phyloP scores from a whole-genome alignment of 306 rosid genomes.

The Pachyrhizus erosus region DNA sequence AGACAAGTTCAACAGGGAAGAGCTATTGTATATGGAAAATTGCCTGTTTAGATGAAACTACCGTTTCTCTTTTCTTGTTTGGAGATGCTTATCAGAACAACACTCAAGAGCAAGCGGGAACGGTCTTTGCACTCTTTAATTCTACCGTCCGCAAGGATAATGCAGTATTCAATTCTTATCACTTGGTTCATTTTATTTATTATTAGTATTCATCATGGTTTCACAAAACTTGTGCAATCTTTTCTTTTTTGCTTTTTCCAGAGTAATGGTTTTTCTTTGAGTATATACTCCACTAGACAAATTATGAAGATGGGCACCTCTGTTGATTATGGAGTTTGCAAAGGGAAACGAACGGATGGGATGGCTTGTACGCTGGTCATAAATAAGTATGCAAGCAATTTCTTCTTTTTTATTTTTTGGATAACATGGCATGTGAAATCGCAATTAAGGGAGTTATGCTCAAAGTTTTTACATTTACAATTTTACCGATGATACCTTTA shows the following conservation, averaged over 20 bases:
- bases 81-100: constrained; percentile 86
- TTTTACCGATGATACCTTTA: not conserved
- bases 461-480: too few species aligned
- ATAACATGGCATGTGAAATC: constrained; percentile 2
- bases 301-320: constrained; percentile 86
- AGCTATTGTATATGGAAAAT: constrained; percentile 76
- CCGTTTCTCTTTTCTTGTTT: constrained; percentile 78
- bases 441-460: not conserved
- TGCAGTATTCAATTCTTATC: constrained; percentile 51
- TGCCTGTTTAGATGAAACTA: constrained; percentile 75
- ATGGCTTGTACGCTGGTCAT: constrained; percentile 72
- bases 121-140: constrained; percentile 77
- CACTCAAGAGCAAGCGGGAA: constrained; percentile 64
- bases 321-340: constrained; percentile 88
- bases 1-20: constrained; percentile 76
- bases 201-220: not conserved
- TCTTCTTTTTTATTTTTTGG: not conserved
- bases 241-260: constrained; percentile 43
- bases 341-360: constrained; percentile 81
- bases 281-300: constrained; percentile 68
- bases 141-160: constrained; percentile 79
- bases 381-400: constrained; percentile 63
- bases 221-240: not conserved
- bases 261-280: constrained; percentile 89
- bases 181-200: not conserved